Percentiles rank a stretch among this genome's conserved stretches.
These are phyloP conservation scores for Knoxia roxburghii DNA, from an alignment of 257 asterid species.

Conservation along the genomic window DNA sequence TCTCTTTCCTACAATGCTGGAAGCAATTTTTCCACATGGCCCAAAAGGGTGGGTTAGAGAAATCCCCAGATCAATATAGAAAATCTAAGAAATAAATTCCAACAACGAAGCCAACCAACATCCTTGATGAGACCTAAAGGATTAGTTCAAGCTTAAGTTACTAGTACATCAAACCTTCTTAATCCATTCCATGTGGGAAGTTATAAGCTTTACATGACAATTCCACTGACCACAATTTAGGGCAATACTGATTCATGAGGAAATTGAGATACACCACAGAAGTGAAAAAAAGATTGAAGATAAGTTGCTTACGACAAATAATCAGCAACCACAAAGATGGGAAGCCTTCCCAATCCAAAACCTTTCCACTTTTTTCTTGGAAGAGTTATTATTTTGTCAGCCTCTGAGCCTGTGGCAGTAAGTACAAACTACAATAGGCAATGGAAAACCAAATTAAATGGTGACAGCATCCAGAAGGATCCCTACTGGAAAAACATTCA, in stretches of 20 bases:
- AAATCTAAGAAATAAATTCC: too few relatives aligned
- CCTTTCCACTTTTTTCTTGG: conserved; percentile 81
- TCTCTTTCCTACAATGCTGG: neutral
- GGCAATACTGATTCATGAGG: neutral
- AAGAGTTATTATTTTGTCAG: conserved; percentile 59
- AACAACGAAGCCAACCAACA: neutral
- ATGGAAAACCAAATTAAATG: conserved; percentile 11
- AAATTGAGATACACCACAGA: neutral
- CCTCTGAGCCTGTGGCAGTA: conserved; percentile 91
- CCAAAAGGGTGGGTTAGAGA: neutral
- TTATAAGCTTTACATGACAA: neutral
- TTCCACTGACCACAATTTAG: neutral
- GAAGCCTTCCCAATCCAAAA: conserved; percentile 76
- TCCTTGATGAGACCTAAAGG: neutral
- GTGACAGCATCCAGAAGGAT: neutral
- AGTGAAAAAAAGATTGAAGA: neutral
- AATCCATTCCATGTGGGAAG: neutral
- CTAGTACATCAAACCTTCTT: neutral
- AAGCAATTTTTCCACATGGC: neutral
- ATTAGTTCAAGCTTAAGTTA: neutral
- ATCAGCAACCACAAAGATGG: conserved; percentile 68
- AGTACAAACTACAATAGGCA: conserved; percentile 62
- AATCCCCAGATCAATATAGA: neutral
- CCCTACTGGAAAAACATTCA: neutral
- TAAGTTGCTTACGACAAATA: conserved; percentile 67